phyloP scores from a whole-genome alignment of 352 stramenopile genomes.

The Phytophthora capsici region DNA sequence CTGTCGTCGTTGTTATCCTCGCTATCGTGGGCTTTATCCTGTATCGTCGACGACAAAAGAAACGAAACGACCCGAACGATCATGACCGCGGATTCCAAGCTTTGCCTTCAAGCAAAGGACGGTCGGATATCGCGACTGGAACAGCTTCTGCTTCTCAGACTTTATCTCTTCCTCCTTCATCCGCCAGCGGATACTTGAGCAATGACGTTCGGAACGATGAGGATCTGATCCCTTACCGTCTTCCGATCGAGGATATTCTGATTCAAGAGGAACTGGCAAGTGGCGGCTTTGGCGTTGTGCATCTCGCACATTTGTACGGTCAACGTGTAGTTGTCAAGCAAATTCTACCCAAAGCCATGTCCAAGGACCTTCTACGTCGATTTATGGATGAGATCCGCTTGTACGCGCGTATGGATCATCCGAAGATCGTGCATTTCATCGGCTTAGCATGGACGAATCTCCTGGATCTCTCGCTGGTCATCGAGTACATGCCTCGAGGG shows the following conservation, averaged over 20 bases:
- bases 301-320: constrained; percentile 45
- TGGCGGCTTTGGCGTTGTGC: constrained; percentile 66
- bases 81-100: constrained; percentile 8
- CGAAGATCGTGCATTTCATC: constrained; percentile 51
- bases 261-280: constrained; percentile 45
- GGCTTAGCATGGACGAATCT: constrained; percentile 59
- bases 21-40: constrained; percentile 35
- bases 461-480: constrained; percentile 48
- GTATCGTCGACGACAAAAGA: constrained; percentile 23
- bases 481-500: constrained; percentile 54
- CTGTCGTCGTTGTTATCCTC: constrained; percentile 24
- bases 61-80: constrained; percentile 3
- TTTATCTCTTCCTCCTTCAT: constrained; percentile 27
- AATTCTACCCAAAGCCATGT: constrained; percentile 42
- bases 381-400: constrained; percentile 57
- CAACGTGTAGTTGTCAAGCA: constrained; percentile 53
- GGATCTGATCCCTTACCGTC: constrained; percentile 53
- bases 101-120: constrained; percentile 12
- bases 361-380: constrained; percentile 41
- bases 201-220: constrained; percentile 77
- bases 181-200: constrained; percentile 39
- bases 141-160: constrained; percentile 22
- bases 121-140: constrained; percentile 1
- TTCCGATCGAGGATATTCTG: constrained; percentile 54
- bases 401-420: constrained; percentile 43